Base-by-base conservation (phyloP, 345 rosid species). In the Euphorbia peplus region DNA sequence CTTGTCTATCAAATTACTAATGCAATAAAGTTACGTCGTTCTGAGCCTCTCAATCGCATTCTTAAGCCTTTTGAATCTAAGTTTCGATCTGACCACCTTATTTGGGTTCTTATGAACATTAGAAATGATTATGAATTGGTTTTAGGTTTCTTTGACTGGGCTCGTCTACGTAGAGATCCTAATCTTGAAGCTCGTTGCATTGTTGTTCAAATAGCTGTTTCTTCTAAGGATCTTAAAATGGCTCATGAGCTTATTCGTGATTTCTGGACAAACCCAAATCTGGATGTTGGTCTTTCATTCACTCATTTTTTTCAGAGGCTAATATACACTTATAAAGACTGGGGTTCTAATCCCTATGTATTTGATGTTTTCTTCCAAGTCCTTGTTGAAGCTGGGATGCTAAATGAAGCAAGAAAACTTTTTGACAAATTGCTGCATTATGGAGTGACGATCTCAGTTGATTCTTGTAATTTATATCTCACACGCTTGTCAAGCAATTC, bases 31-130 rank as follows among this genome's bases (percentile, higher is more conserved):
- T 75, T 87, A 44, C 89, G 86, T 21, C 87, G 82, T 1, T 63
- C 64, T 69, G 97, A 88, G 85, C 87, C 93, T 13, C 77, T 91
- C 46, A 70, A 25, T 37, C 81, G 74, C 22, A 76, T 83, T 76
- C 81, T 95, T 46, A 86, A 83, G 83, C 89, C 90, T 60, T 90
- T 81, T 60, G 91, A 91, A 72, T 74, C 90, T 70, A 88, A 81
- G 65, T 88, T 88, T 80, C 87, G 85, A 67, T 60, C 88, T 29
- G 90, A 95, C 72, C 93, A 95, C 59, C 74, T 95, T 52, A 84
- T 95, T 73, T 95, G 97, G 99, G 93, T 91, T 74, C 82, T 95
- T 57, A 82, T 88, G 95, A 86, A 84, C 76, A 90, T 95, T 65
- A 88, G 67, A 81, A 72, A 58, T 70, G 95, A 95, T 66, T 95